Evolutionary conservation across 306 rosid species (phyloP).

Genomic region (Pyrus pyrifolia): DNA sequence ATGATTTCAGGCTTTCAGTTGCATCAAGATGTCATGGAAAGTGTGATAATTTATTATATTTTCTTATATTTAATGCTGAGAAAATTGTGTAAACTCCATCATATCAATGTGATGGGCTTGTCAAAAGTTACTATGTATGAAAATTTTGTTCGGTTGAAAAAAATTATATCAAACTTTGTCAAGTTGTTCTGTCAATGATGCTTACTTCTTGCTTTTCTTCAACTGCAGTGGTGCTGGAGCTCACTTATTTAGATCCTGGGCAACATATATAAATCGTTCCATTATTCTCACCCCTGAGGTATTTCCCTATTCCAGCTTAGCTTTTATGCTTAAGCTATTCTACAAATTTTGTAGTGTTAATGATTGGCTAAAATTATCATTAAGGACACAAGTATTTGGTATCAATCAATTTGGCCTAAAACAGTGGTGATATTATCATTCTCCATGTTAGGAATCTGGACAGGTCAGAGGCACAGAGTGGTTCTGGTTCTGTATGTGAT

Average conservation of each 20-base stretch:
- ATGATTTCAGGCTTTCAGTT: neutral
- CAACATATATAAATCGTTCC: conserved; percentile 73
- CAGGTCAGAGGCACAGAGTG: neutral
- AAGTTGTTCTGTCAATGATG: neutral
- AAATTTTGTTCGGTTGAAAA: neutral
- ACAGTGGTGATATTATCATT: neutral
- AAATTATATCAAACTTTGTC: neutral
- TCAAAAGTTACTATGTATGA: neutral
- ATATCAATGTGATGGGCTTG: neutral
- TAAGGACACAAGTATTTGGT: neutral
- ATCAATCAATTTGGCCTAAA: neutral
- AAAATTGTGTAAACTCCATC: neutral
- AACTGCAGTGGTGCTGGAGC: conserved; percentile 91
- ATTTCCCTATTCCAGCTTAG: conserved; percentile 7
- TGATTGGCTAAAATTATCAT: neutral
- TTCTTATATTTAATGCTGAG: neutral
- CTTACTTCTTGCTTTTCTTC: conserved; percentile 5
- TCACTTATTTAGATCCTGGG: conserved; percentile 91
- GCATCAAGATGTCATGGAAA: neutral
- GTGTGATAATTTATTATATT: neutral
- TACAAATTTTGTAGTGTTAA: neutral
- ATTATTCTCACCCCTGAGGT: conserved; percentile 96
- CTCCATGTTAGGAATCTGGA: neutral
- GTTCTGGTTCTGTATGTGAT: neutral
- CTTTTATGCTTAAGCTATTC: conserved; percentile 1